Percentiles rank a stretch among this genome's conserved stretches.
Evolutionary conservation across 768 basidiomycete genomes (phyloP).

Genomic region (Auricularia sp.): DNA sequence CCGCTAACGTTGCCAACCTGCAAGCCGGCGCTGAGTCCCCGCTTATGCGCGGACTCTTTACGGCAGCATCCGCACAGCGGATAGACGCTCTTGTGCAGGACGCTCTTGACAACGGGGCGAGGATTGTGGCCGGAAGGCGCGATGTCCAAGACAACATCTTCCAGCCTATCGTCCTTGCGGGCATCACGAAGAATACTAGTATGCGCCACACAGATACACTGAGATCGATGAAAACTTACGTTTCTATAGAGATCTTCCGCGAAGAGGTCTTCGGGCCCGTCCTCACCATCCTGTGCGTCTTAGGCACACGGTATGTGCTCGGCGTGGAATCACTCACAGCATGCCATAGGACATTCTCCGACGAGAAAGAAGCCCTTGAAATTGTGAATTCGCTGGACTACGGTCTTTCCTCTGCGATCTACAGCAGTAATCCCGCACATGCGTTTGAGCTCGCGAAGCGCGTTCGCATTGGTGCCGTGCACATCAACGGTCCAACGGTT

Average conservation of each 20-base stretch:
- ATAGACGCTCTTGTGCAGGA: constrained; percentile 10
- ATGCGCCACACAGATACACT: neutral
- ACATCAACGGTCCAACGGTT: constrained; percentile 21
- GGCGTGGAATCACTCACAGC: neutral
- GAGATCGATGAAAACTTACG: neutral
- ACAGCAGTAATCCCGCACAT: constrained; percentile 13
- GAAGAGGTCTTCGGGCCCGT: neutral
- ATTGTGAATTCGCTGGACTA: constrained; percentile 23
- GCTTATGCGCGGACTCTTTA: constrained; percentile 12
- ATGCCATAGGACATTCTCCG: constrained; percentile 7
- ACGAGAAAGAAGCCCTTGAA: constrained; percentile 17
- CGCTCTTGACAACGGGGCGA: constrained; percentile 9
- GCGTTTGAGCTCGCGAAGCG: constrained; percentile 16
- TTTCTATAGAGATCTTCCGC: neutral
- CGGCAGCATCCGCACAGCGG: constrained; percentile 8
- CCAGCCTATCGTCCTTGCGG: neutral
- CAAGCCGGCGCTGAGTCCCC: constrained; percentile 1
- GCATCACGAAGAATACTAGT: neutral
- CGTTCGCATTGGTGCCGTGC: constrained; percentile 20
- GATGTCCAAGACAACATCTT: neutral
- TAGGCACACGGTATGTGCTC: neutral
- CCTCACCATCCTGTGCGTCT: neutral
- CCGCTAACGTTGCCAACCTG: constrained; percentile 1
- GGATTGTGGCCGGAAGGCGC: neutral
- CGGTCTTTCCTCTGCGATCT: constrained; percentile 23